Evolutionary conservation across 2,329 filamentous ascomycete species (phyloP).

Genomic region (Arthroderma uncinatum): DNA sequence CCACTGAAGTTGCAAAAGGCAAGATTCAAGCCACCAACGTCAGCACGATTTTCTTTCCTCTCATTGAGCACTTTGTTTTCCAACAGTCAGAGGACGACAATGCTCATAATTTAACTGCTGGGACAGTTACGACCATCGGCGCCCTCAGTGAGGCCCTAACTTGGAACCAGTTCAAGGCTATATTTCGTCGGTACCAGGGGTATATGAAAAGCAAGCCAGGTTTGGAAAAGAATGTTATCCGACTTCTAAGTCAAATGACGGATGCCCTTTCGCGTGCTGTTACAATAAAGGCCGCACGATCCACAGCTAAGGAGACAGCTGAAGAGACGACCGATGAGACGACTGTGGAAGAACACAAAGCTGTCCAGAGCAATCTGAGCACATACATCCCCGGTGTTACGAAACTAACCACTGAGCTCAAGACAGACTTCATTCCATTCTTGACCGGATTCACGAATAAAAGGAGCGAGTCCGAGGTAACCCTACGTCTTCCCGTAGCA

Average conservation of each 20-base stretch:
- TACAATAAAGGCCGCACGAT: not conserved
- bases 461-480: slow-evolving; percentile 90
- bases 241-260: slow-evolving; percentile 67
- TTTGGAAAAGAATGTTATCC: slow-evolving; percentile 73
- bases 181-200: slow-evolving; percentile 70
- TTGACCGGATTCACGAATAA: slow-evolving; percentile 79
- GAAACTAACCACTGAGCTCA: slow-evolving; percentile 62
- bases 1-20: slow-evolving; percentile 52
- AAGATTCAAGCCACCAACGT: slow-evolving; percentile 66
- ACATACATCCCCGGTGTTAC: slow-evolving; percentile 54
- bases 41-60: slow-evolving; percentile 74
- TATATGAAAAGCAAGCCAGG: slow-evolving; percentile 73
- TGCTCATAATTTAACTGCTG: slow-evolving; percentile 71
- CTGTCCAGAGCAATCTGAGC: slow-evolving; percentile 41
- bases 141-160: slow-evolving; percentile 64
- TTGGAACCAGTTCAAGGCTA: slow-evolving; percentile 80
- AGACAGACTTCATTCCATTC: slow-evolving; percentile 63
- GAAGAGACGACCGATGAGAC: slow-evolving; percentile 16
- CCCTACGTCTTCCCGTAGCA: slow-evolving; percentile 79
- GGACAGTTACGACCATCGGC: slow-evolving; percentile 72
- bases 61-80: slow-evolving; percentile 91
- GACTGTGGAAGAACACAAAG: slow-evolving; percentile 21
- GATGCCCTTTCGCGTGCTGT: slow-evolving; percentile 58
- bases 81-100: slow-evolving; percentile 65
- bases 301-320: slow-evolving; percentile 14